Conservation (phyloP, 306 rosid species). For the Gastrolobium villosum region DNA sequence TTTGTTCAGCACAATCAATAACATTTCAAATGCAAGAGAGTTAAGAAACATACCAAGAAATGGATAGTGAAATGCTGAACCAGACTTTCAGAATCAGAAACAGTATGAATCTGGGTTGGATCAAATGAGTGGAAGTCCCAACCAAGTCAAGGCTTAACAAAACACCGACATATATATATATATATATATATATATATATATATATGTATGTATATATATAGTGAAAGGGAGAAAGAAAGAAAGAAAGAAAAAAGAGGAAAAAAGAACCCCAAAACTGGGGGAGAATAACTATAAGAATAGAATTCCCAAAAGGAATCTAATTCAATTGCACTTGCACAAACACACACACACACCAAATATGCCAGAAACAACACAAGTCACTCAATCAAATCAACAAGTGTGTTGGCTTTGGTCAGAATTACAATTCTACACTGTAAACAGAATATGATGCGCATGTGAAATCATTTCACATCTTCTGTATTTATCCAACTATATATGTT, state of each 20-base stretch:
- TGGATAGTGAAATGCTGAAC: slow-evolving; percentile 30
- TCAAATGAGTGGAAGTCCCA: slow-evolving; percentile 15
- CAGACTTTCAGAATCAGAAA: slow-evolving; percentile 7
- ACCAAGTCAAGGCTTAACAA: slow-evolving; percentile 17
- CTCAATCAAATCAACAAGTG: slow-evolving; percentile 33
- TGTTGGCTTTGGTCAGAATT: slow-evolving; percentile 45
- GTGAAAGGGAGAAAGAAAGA: background rate
- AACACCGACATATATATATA: slow-evolving; percentile 11
- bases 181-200: no score
- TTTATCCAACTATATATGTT: no score
- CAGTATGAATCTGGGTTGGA: slow-evolving; percentile 8
- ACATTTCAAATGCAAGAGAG: slow-evolving; percentile 24
- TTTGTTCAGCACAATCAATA: background rate
- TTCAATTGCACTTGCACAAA: slow-evolving; percentile 43
- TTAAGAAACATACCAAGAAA: slow-evolving; percentile 53
- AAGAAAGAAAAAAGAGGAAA: background rate
- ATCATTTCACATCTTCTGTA: no score
- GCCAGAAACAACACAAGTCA: slow-evolving; percentile 37
- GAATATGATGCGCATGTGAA: slow-evolving; percentile 55
- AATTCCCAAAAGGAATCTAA: slow-evolving; percentile 63
- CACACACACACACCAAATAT: slow-evolving; percentile 11
- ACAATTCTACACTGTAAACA: slow-evolving; percentile 30
- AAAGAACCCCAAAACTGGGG: background rate
- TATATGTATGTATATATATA: no score
- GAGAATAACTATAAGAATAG: slow-evolving; percentile 64